These are phyloP conservation scores for Lachnellula hyalina DNA, from an alignment of 2,329 filamentous ascomycete species.

Conservation along the genomic window DNA sequence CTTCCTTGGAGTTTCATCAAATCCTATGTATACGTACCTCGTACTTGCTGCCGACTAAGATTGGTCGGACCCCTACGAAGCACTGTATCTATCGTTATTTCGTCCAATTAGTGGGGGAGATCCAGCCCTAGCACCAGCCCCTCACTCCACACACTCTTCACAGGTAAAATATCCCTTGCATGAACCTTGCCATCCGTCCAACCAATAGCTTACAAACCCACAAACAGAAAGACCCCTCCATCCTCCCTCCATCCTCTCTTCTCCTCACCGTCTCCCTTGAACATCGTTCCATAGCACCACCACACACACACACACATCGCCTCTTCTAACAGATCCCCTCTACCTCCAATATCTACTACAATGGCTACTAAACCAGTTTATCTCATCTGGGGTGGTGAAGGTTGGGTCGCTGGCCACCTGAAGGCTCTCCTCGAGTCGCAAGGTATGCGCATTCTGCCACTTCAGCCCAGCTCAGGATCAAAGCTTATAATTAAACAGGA, in stretches of 20 bases:
- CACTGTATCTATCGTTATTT: neutral
- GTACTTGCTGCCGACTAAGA: neutral
- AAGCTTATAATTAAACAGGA: conserved; percentile 27
- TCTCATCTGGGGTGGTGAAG: conserved; percentile 60
- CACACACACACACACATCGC: neutral
- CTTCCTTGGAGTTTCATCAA: too few relatives aligned
- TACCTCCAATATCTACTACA: conserved; percentile 1
- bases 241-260: conserved; percentile 3
- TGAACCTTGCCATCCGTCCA: neutral
- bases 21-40: neutral
- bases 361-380: conserved; percentile 38
- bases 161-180: conserved; percentile 3
- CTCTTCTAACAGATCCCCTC: neutral
- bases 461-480: neutral
- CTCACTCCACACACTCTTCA: neutral
- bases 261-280: conserved; percentile 4
- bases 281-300: neutral
- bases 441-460: conserved; percentile 25
- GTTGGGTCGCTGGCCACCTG: conserved; percentile 59
- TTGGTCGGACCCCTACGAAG: neutral
- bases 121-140: neutral
- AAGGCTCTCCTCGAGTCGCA: conserved; percentile 51
- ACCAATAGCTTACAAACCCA: conserved; percentile 9
- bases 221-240: neutral
- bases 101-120: neutral